A percentile compares a stretch with the other conserved stretches of the same genome.
phyloP scores from a whole-genome alignment of 2,329 filamentous ascomycete genomes.

The Ascochyta koolunga region DNA sequence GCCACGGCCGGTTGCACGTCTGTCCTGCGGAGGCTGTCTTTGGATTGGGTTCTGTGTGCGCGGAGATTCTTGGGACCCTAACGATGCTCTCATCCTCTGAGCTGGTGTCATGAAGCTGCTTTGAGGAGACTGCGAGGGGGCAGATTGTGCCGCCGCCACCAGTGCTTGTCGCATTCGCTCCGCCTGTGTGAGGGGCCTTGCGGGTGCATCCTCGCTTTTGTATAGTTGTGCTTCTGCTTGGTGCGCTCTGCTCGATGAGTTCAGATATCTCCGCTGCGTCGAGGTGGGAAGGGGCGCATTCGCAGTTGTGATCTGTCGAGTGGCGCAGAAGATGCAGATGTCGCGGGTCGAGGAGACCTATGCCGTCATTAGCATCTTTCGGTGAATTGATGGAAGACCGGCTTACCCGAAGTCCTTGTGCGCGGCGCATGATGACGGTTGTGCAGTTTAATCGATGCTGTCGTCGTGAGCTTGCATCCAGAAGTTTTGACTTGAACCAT shows the following conservation, averaged over 20 bases:
- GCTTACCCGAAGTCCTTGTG: conserved; percentile 38
- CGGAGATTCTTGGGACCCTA: conserved; percentile 12
- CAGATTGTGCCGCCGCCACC: conserved; percentile 17
- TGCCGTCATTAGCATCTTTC: neutral
- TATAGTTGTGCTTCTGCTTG: conserved; percentile 39
- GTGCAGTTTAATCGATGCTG: neutral
- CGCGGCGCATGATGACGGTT: conserved; percentile 34
- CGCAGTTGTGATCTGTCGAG: conserved; percentile 36
- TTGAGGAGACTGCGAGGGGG: conserved; percentile 14
- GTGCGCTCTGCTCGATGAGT: conserved; percentile 39
- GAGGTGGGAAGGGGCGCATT: conserved; percentile 20
- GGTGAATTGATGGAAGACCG: neutral
- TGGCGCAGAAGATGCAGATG: conserved; percentile 49
- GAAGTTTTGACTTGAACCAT: conserved; percentile 6
- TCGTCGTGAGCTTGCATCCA: conserved; percentile 5
- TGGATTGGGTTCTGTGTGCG: conserved; percentile 16
- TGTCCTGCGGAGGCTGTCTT: conserved; percentile 21
- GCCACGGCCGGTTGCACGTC: conserved; percentile 22
- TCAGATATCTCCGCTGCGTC: conserved; percentile 41
- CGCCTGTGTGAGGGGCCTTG: conserved; percentile 34
- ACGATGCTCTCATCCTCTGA: conserved; percentile 24
- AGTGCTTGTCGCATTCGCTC: conserved; percentile 37
- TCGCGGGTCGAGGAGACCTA: conserved; percentile 45
- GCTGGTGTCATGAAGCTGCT: conserved; percentile 22
- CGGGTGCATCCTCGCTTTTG: conserved; percentile 27